Conservation (phyloP, 2,329 filamentous ascomycete genomes). For the Phaeosphaeria sp. region DNA sequence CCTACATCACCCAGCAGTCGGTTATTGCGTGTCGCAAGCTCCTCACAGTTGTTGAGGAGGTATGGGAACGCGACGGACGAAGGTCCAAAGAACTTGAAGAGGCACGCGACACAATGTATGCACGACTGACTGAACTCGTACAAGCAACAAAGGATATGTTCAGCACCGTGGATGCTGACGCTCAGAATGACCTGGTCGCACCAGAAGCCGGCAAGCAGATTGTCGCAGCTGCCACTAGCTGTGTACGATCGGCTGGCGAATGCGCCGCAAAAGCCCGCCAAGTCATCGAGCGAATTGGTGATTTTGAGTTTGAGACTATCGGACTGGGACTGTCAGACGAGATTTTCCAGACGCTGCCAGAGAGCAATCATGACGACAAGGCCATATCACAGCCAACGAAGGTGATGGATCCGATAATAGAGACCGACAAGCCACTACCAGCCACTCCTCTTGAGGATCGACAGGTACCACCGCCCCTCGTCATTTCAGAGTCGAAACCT, state of each 20-base stretch:
- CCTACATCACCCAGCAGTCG: slow-evolving; percentile 81
- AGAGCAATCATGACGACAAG: slow-evolving; percentile 17
- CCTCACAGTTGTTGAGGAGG: slow-evolving; percentile 78
- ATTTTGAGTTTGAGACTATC: slow-evolving; percentile 75
- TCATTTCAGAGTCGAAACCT: slow-evolving; percentile 68
- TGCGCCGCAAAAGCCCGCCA: slow-evolving; percentile 86
- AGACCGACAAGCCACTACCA: slow-evolving; percentile 48
- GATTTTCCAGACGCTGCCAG: slow-evolving; percentile 42
- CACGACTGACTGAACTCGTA: slow-evolving; percentile 80
- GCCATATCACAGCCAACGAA: slow-evolving; percentile 14
- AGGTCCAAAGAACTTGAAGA: slow-evolving; percentile 71
- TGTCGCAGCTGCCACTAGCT: slow-evolving; percentile 80
- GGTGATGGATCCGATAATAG: slow-evolving; percentile 21
- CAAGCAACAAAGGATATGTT: slow-evolving; percentile 82
- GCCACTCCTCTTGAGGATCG: slow-evolving; percentile 46
- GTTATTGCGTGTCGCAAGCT: slow-evolving; percentile 82
- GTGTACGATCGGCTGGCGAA: slow-evolving; percentile 88
- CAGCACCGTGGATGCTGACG: slow-evolving; percentile 69
- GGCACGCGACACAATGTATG: slow-evolving; percentile 78
- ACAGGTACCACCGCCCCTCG: slow-evolving; percentile 50
- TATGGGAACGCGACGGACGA: slow-evolving; percentile 78
- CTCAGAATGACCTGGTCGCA: slow-evolving; percentile 78
- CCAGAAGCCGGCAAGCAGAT: slow-evolving; percentile 79
- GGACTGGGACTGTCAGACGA: slow-evolving; percentile 51
- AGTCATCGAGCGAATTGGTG: slow-evolving; percentile 86